Evolutionary conservation across 2,329 filamentous ascomycete genomes (phyloP).

Genomic region (Fonsecaea nubica): DNA sequence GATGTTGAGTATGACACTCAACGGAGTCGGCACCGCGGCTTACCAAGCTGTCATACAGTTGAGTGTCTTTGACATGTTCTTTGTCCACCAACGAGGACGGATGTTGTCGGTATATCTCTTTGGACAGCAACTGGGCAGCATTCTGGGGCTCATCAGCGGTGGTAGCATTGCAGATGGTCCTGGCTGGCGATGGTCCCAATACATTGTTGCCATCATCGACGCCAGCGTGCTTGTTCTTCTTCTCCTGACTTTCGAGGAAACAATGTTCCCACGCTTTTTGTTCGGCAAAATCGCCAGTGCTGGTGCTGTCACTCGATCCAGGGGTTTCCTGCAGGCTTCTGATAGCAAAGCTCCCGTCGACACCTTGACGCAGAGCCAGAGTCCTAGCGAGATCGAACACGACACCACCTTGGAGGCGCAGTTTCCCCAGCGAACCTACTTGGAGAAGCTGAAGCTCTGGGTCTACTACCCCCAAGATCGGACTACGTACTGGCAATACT

Average conservation of each 20-base stretch:
- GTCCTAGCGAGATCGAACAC: conserved; percentile 34
- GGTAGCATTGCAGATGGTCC: conserved; percentile 44
- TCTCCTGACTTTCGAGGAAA: conserved; percentile 48
- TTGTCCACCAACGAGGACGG: conserved; percentile 55
- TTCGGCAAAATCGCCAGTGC: conserved; percentile 38
- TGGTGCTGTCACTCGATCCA: conserved; percentile 4
- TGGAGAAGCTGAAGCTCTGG: conserved; percentile 39
- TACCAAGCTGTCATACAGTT: conserved; percentile 52
- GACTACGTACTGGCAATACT: conserved; percentile 49
- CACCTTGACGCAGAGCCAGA: conserved; percentile 14
- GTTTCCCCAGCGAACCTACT: conserved; percentile 40
- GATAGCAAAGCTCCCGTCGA: conserved; percentile 13
- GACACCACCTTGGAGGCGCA: conserved; percentile 35
- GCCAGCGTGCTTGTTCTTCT: conserved; percentile 43
- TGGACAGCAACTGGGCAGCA: conserved; percentile 48
- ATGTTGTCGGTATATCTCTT: conserved; percentile 59
- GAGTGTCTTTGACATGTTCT: conserved; percentile 57
- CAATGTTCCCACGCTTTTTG: conserved; percentile 32
- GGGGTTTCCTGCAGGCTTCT: neutral
- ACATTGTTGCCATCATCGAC: conserved; percentile 45
- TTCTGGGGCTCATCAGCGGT: conserved; percentile 45
- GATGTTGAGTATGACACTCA: conserved; percentile 64
- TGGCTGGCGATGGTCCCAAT: conserved; percentile 47
- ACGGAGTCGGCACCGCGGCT: conserved; percentile 64
- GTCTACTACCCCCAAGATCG: conserved; percentile 43